Evolutionary conservation across 257 asterid species (phyloP).

Genomic region (Plantago ovata): DNA sequence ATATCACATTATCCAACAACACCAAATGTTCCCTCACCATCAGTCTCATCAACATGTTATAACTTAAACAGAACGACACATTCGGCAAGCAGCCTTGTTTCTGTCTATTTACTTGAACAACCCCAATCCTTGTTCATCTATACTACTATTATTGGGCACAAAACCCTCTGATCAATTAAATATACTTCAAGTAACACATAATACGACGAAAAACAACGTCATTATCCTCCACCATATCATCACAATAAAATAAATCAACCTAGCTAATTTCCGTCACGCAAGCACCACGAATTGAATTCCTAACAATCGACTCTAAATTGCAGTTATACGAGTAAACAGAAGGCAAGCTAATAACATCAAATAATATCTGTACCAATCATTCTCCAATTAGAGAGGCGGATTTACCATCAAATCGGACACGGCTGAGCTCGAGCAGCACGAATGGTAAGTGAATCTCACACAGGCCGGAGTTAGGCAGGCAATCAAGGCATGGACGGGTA

Average conservation of each 20-base stretch:
- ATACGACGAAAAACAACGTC: too few relatives aligned
- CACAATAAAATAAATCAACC: constrained; percentile 39
- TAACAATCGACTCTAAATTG: constrained; percentile 52
- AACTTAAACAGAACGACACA: constrained; percentile 74
- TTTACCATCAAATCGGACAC: constrained; percentile 75
- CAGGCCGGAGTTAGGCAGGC: too few relatives aligned
- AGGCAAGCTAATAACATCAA: constrained; percentile 45
- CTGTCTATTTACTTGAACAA: constrained; percentile 58
- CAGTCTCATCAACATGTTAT: constrained; percentile 66
- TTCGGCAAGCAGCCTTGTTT: constrained; percentile 62
- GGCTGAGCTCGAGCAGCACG: constrained; percentile 73
- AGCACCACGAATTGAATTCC: too few relatives aligned
- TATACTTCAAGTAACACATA: constrained; percentile 66
- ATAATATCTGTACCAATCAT: constrained; percentile 62
- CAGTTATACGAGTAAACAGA: constrained; percentile 72
- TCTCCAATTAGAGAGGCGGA: constrained; percentile 51
- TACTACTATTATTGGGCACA: constrained; percentile 52
- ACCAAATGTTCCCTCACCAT: too few relatives aligned
- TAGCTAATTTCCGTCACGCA: constrained; percentile 40
- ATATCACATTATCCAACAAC: constrained; percentile 65
- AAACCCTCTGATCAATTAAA: constrained; percentile 67
- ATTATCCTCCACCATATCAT: constrained; percentile 45
- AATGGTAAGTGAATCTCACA: constrained; percentile 56
- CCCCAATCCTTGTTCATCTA: constrained; percentile 43
- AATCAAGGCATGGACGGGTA: constrained; percentile 55